Evolutionary conservation across 1,284 basidiomycete genomes (phyloP).

Genomic region (Ustilago bromivora): DNA sequence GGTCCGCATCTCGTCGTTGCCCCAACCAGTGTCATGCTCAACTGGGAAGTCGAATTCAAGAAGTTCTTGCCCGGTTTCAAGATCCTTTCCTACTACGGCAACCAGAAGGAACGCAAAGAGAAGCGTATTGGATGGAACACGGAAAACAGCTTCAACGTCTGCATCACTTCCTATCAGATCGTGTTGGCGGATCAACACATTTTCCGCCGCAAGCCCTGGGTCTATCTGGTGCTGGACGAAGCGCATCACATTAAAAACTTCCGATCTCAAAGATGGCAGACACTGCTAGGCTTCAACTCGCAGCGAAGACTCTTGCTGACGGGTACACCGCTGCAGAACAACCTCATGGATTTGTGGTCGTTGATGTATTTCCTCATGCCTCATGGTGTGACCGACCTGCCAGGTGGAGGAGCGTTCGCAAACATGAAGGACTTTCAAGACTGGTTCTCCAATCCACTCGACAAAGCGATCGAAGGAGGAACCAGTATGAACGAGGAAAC

Average conservation of each 20-base stretch:
- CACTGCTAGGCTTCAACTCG: slow-evolving; percentile 90
- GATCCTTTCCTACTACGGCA: slow-evolving; percentile 90
- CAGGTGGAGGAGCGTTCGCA: slow-evolving; percentile 80
- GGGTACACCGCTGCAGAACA: slow-evolving; percentile 95
- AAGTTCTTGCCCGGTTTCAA: slow-evolving; percentile 96
- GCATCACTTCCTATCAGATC: slow-evolving; percentile 94
- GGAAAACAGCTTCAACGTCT: slow-evolving; percentile 92
- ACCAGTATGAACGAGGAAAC: slow-evolving; percentile 84
- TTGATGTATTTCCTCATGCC: slow-evolving; percentile 96
- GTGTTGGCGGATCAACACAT: slow-evolving; percentile 90
- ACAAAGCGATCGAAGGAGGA: slow-evolving; percentile 91
- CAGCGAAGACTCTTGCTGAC: slow-evolving; percentile 88
- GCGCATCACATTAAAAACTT: slow-evolving; percentile 99
- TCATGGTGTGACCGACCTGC: slow-evolving; percentile 71
- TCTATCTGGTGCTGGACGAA: slow-evolving; percentile 95
- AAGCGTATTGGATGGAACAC: slow-evolving; percentile 94
- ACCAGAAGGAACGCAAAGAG: slow-evolving; percentile 90
- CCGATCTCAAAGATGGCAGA: slow-evolving; percentile 94
- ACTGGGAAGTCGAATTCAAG: slow-evolving; percentile 99
- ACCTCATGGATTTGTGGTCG: slow-evolving; percentile 94
- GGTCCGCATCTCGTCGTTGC: slow-evolving; percentile 96
- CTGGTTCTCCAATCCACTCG: slow-evolving; percentile 90
- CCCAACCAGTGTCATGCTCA: slow-evolving; percentile 92
- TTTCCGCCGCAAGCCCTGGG: slow-evolving; percentile 94
- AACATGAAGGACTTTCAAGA: slow-evolving; percentile 94